These are phyloP conservation scores for Ophiocordyceps sinensis DNA, from an alignment of 2,329 filamentous ascomycete genomes.

Conservation along the genomic window DNA sequence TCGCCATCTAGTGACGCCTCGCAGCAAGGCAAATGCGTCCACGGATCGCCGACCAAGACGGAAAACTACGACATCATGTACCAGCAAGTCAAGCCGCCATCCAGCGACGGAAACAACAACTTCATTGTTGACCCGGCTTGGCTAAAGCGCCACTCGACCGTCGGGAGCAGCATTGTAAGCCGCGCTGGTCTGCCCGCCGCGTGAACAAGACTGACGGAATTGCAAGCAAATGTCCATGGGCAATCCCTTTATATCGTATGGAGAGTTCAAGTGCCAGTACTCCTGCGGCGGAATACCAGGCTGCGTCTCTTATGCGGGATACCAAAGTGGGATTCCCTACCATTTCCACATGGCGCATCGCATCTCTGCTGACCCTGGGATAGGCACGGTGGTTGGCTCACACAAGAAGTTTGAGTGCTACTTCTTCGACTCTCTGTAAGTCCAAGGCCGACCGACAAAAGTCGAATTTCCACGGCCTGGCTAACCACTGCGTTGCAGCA, in stretches of 20 bases:
- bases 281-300: slow-evolving; percentile 3
- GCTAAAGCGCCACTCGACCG: neutral
- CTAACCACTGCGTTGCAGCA: neutral
- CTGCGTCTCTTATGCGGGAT: slow-evolving; percentile 5
- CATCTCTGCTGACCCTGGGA: too few relatives aligned
- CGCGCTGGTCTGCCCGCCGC: neutral
- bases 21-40: neutral
- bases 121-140: slow-evolving; percentile 4
- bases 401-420: slow-evolving; percentile 2
- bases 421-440: slow-evolving; percentile 5
- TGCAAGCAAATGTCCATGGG: neutral
- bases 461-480: too few relatives aligned
- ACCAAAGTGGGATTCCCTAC: slow-evolving; percentile 1
- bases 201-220: neutral
- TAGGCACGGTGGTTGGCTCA: too few relatives aligned
- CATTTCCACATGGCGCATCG: too few relatives aligned
- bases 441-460: too few relatives aligned
- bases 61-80: slow-evolving; percentile 2
- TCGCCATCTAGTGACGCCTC: too few relatives aligned
- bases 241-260: slow-evolving; percentile 1
- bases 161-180: neutral
- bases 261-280: slow-evolving; percentile 6
- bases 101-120: neutral
- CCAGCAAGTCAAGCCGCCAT: neutral
- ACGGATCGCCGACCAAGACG: neutral